Conservation (phyloP, 371 early-diverging fungal genomes). For the Haplosporangium sp. region DNA sequence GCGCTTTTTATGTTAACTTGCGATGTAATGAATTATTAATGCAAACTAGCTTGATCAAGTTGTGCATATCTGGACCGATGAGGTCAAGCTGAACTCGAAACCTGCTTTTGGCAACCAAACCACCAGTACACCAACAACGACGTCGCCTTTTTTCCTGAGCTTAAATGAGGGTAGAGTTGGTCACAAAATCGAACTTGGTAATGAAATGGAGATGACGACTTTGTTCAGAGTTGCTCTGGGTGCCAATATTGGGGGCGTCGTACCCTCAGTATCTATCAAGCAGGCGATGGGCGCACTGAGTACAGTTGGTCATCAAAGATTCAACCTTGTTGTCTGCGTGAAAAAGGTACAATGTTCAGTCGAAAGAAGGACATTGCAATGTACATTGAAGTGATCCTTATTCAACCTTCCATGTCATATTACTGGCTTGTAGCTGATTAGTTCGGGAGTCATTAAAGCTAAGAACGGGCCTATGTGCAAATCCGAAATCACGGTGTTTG, state of each 20-base stretch:
- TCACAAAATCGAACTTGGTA: slow-evolving; percentile 37
- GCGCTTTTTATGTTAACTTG: background rate
- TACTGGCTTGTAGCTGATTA: slow-evolving; percentile 11
- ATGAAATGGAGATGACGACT: slow-evolving; percentile 14
- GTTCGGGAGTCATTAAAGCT: slow-evolving; percentile 16
- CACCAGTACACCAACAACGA: slow-evolving; percentile 7
- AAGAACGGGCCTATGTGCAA: slow-evolving; percentile 35
- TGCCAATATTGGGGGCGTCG: slow-evolving; percentile 28
- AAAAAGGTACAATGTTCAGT: slow-evolving; percentile 21
- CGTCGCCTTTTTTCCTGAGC: slow-evolving; percentile 29
- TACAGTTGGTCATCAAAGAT: slow-evolving; percentile 9
- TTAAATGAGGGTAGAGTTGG: slow-evolving; percentile 41
- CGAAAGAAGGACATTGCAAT: background rate
- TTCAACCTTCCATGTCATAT: background rate
- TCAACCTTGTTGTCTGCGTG: slow-evolving; percentile 31
- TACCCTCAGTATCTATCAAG: slow-evolving; percentile 23
- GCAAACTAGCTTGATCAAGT: slow-evolving; percentile 44
- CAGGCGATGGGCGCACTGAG: slow-evolving; percentile 14
- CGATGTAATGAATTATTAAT: background rate
- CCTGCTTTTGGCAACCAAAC: background rate
- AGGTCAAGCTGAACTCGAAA: slow-evolving; percentile 37
- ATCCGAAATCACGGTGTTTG: slow-evolving; percentile 25
- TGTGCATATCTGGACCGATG: slow-evolving; percentile 46
- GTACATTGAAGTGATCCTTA: background rate
- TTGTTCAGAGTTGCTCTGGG: slow-evolving; percentile 30